phyloP scores from a whole-genome alignment of 192 early-diverging fungal species.

The Coemansia guatemalensis region DNA sequence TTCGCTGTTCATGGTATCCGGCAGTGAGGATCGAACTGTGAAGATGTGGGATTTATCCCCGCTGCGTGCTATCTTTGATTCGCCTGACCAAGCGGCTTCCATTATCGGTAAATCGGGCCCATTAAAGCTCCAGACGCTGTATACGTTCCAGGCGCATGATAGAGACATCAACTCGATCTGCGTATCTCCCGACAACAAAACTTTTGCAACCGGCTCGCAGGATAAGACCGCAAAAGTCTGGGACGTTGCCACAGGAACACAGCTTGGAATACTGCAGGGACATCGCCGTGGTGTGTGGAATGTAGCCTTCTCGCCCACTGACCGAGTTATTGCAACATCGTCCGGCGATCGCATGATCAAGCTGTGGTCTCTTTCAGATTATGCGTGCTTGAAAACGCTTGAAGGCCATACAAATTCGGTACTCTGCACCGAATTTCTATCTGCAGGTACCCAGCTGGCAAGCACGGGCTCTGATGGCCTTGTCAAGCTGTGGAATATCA shows the following conservation, averaged over 20 bases:
- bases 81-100: conserved; percentile 11
- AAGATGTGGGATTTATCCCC: conserved; percentile 87
- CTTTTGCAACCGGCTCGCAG: conserved; percentile 92
- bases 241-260: conserved; percentile 77
- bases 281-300: conserved; percentile 97
- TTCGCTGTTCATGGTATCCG: conserved; percentile 72
- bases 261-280: conserved; percentile 80
- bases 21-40: conserved; percentile 92
- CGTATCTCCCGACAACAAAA: conserved; percentile 85
- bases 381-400: conserved; percentile 89
- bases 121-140: conserved; percentile 57
- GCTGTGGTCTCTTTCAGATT: conserved; percentile 91
- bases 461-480: conserved; percentile 91
- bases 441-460: conserved; percentile 83
- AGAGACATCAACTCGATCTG: conserved; percentile 95
- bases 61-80: conserved; percentile 28
- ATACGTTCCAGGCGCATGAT: conserved; percentile 93
- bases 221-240: conserved; percentile 96
- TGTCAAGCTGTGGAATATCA: conserved; percentile 96
- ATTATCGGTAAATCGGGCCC: conserved; percentile 19
- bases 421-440: conserved; percentile 80
- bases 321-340: conserved; percentile 88
- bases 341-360: conserved; percentile 94
- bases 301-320: conserved; percentile 91
- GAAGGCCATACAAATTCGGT: conserved; percentile 99